These are phyloP conservation scores for Tulasnella sp. DNA, from an alignment of 768 basidiomycete genomes.

Conservation along the genomic window DNA sequence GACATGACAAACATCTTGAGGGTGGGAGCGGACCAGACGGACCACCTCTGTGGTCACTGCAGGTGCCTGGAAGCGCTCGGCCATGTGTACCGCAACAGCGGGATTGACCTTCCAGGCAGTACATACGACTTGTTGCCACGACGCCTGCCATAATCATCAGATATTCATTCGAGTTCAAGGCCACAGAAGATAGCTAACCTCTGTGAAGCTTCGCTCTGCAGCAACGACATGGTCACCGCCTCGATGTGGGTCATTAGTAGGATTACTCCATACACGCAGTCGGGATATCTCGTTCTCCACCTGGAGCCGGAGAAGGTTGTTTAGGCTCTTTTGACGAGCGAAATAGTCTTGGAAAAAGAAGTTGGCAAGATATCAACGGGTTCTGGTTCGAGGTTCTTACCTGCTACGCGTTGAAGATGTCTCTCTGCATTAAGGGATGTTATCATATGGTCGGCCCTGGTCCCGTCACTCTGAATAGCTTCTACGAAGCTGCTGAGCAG, in stretches of 20 bases:
- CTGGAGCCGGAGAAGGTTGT: conserved; percentile 66
- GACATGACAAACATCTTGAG: conserved; percentile 54
- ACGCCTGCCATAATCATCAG: conserved; percentile 31
- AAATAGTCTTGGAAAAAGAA: conserved; percentile 38
- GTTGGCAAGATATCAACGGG: conserved; percentile 14
- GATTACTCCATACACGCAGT: conserved; percentile 83
- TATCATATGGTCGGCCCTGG: conserved; percentile 37
- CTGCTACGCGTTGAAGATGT: not conserved
- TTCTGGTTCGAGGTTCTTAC: not conserved
- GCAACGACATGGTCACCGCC: conserved; percentile 46
- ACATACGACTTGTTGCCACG: conserved; percentile 58
- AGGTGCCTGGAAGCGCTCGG: conserved; percentile 75
- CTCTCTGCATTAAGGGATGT: conserved; percentile 27
- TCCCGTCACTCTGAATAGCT: conserved; percentile 60
- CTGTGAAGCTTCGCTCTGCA: conserved; percentile 46
- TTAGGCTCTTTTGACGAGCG: conserved; percentile 50
- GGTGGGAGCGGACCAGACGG: conserved; percentile 60
- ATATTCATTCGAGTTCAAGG: not conserved
- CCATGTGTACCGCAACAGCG: conserved; percentile 67
- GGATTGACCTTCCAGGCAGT: conserved; percentile 77
- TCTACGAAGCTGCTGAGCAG: conserved; percentile 74
- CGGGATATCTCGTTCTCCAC: conserved; percentile 86
- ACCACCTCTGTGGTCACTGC: conserved; percentile 60
- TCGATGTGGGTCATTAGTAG: conserved; percentile 60
- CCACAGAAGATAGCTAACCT: conserved; percentile 35